A percentile compares a stretch with the other conserved stretches of the same genome.
phyloP scores from a whole-genome alignment of 345 rosid species.

The Pistacia vera region DNA sequence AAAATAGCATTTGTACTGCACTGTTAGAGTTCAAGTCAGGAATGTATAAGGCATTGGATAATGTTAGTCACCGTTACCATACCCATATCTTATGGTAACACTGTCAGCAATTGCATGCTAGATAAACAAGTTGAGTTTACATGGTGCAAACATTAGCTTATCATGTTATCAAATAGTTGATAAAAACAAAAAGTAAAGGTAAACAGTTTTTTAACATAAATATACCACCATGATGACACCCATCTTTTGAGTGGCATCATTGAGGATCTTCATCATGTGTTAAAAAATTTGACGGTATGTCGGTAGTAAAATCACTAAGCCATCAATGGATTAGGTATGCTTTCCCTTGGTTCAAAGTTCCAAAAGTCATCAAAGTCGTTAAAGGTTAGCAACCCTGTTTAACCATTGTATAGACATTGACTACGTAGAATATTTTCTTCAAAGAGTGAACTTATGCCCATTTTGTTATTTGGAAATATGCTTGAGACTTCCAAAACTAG shows the following conservation, averaged over 20 bases:
- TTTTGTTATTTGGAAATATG: background rate
- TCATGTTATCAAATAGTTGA: background rate
- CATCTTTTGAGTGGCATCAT: background rate
- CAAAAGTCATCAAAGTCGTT: background rate
- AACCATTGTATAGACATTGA: background rate
- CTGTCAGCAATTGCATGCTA: background rate
- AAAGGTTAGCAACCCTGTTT: background rate
- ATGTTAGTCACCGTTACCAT: background rate
- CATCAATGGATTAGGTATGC: background rate
- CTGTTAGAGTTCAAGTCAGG: constrained; percentile 22
- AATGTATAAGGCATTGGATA: background rate
- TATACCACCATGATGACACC: background rate
- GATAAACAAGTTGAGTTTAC: background rate
- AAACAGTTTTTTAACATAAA: background rate
- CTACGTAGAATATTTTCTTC: background rate
- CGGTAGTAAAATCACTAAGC: background rate
- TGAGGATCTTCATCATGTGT: background rate
- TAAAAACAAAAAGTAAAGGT: background rate
- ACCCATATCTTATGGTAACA: background rate
- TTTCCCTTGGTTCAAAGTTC: background rate
- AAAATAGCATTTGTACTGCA: constrained; percentile 18
- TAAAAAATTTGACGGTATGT: background rate
- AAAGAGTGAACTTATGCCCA: background rate
- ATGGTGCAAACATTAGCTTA: background rate
- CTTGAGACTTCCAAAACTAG: background rate